Evolutionary conservation across 495 filamentous ascomycete species (phyloP), one percentile per base, ranked within the genome.

Genomic region (Durotheca rogersii): DNA sequence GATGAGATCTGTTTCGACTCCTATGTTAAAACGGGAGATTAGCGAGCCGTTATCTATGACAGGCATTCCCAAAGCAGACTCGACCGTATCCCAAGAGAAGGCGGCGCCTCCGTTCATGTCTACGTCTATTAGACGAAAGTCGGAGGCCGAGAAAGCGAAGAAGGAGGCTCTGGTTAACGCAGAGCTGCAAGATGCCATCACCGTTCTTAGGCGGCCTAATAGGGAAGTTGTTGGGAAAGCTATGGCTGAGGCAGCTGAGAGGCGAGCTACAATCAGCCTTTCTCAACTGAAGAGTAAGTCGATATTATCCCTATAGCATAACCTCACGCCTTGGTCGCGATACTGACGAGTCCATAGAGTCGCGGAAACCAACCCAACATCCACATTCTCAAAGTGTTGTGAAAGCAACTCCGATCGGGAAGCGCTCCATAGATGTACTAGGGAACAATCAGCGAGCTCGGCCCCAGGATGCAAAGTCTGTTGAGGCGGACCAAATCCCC

Each of bases 141-240:
- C 51, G 29, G 64, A 67, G 16, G 83, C 87, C 56, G 69, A 75
- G 10, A 95, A 86, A 66, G 66, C 83, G 36, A 82, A 79, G 56
- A 87, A 88, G 66, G 85, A 89, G 53, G 85, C 88, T 15, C 76
- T 80, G 32, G 72, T 95, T 4, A 85, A 94, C 48, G 83, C 84
- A 47, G 88, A 96, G 61, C 73, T 96, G 18, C 82, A 86, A 58
- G 82, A 86, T 25, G 93, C 92, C 9, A 96, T 97, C 48, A 72
- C 80, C 7, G 76, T 87, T 1, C 72, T 97, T 19, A 88, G 90
- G 58, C 95, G 85, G 66, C 93, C 93, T 4, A 95, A 96, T 61
- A 79, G 93, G 45, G 78, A 84, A 4, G 72, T 92, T 32, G 89
- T 87, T 9, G 83, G 82, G 9, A 83, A 83, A 55, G 83, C 85